These are phyloP conservation scores for Amanita muscaria DNA, from an alignment of 768 basidiomycete genomes.

Conservation along the genomic window DNA sequence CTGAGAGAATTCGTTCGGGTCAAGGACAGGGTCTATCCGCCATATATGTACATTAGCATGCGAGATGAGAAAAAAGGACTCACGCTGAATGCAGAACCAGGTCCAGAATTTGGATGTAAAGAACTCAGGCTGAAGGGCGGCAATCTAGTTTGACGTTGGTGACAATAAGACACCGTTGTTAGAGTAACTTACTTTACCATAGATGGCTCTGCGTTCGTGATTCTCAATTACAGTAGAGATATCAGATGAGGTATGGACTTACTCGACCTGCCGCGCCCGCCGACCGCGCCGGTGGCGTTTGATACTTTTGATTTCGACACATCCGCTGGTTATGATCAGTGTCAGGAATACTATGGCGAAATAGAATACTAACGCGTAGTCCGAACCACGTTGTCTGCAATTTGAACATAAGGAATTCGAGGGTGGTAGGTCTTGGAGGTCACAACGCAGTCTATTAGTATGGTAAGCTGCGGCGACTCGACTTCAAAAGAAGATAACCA, in stretches of 20 bases:
- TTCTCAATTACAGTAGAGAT: neutral
- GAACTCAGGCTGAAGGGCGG: slow-evolving; percentile 68
- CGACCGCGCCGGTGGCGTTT: slow-evolving; percentile 75
- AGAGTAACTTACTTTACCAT: slow-evolving; percentile 54
- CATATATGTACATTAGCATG: neutral
- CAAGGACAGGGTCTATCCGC: slow-evolving; percentile 70
- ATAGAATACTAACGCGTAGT: slow-evolving; percentile 82
- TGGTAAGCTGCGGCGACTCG: slow-evolving; percentile 2
- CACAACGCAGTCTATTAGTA: slow-evolving; percentile 72
- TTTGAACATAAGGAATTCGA: slow-evolving; percentile 68
- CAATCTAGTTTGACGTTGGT: slow-evolving; percentile 49
- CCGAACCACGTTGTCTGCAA: slow-evolving; percentile 79
- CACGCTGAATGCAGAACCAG: slow-evolving; percentile 81
- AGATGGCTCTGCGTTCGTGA: slow-evolving; percentile 77
- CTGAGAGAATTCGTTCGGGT: slow-evolving; percentile 69
- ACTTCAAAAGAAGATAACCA: slow-evolving; percentile 10
- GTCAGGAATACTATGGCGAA: too few relatives aligned
- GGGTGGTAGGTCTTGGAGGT: slow-evolving; percentile 72
- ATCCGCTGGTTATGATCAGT: slow-evolving; percentile 96
- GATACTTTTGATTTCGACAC: slow-evolving; percentile 83
- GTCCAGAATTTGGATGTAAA: slow-evolving; percentile 81
- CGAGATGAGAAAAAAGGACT: slow-evolving; percentile 15
- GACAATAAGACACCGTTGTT: slow-evolving; percentile 25
- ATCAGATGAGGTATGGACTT: slow-evolving; percentile 20
- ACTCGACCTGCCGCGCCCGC: slow-evolving; percentile 81